Evolutionary conservation across 495 filamentous ascomycete species (phyloP), one percentile per base, ranked within the genome.

Genomic region (Apodospora peruviana): DNA sequence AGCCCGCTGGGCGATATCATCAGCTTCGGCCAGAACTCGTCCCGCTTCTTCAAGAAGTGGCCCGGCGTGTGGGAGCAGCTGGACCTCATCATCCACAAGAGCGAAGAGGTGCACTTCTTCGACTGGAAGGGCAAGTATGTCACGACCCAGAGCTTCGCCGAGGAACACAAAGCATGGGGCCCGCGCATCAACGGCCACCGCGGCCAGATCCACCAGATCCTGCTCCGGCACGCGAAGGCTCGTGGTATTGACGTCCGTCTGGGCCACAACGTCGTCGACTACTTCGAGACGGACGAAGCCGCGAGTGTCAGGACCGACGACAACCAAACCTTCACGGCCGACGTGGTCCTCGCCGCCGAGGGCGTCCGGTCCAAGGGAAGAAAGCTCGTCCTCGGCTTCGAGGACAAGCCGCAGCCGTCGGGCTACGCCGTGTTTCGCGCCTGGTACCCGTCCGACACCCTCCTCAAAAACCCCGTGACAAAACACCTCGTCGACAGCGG

Each of bases 281-380:
- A 79, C 48, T 70, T 74, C 44, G 77, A 81, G 60, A 49, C 56
- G 5, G 68, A 72, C 12, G 53, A 53, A 11, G 64, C 69, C 43
- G 76, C 71, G 18, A 73, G 75, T 10, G 76, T 78, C 37, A 62
- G 67, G 40, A 70, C 64, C 24, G 52, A 54, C 2, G 56, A 70
- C 37, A 72, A 74, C 7, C 63, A 72, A 53, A 55, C 56, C 24
- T 71, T 78, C 46, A 59, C 57, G 0, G 79, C 66, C 2, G 73
- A 83, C 54, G 56, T 81, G 3, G 75, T 82, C 0, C 57, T 82
- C 43, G 76, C 74, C 9, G 77, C 76, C 9, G 79, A 82, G 53
- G 79, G 79, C 2, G 71, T 79, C 2, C 56, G 76, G 23, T 75
- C 70, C 16, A 69, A 62, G 45, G 74, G 71, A 5, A 53, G 74